Base-by-base conservation (phyloP, 2,329 filamentous ascomycete genomes). In the Scedosporium aurantiacum region DNA sequence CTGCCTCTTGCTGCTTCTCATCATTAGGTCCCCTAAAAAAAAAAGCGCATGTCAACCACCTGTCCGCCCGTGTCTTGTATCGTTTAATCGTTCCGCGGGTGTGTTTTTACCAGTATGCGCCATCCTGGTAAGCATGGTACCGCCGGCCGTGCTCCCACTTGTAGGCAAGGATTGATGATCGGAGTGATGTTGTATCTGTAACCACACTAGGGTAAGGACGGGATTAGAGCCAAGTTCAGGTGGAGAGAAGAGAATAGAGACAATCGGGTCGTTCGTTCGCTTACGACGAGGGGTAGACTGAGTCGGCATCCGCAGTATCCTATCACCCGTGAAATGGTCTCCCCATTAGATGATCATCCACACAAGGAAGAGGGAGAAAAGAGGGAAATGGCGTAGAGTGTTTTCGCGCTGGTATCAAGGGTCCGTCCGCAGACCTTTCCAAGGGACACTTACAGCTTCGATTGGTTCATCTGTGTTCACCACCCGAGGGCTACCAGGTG, bases 101-200 rank as follows among this genome's bases (percentile, higher is more conserved):
- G 50, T 7, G 50, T 43, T n/a, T 40, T 23, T n/a, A 63, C 62
- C 61, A 63, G 59, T 76, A 76, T 6, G 71, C 66, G 7, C 78
- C 73, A 23, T 32, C 23, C 5, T 25, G 7, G 41, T 74, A 72
- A 64, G 74, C 77, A 63, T 79, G 76, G 52, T 81, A 82, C 3
- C 77, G 70, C 0, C 79, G 72, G 2, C 78, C 78, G 57, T 80
- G 74, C 61, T 79, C 75, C 64, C 74, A 78, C 28, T 73, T 69
- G 64, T 77, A 79, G 43, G 76, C 64, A 60, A 68, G 71, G 50
- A 78, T 73, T 61, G 75, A 76, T 7, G 76, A 78, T 10, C 72
- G 71, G 54, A 79, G 65, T 5, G 73, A 76, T 10, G 32, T 62
- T 4, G 62, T 62, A 40, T 63, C 62, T 14, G 62, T 62, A 2